Base-by-base conservation (phyloP, 2,329 filamentous ascomycete species). In the Pestalotiopsis sp. region DNA sequence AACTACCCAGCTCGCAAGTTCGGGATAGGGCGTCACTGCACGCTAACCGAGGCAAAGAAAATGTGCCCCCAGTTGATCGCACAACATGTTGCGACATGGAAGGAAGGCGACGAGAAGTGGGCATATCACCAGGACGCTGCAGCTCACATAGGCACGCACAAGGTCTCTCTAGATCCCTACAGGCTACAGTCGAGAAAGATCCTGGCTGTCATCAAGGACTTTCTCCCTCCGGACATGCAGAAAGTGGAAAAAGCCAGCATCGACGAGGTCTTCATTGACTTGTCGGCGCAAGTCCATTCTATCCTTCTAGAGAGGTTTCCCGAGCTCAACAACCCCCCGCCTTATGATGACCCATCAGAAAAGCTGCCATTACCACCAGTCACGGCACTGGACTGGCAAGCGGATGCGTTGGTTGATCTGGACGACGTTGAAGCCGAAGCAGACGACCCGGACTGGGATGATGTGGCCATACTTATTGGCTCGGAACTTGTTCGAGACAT, bases 11-110 rank as follows among this genome's bases (percentile, higher is more conserved):
- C 95, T 4, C 90, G 96, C 17, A 87, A 88, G 9, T 95, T 89
- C 75, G 94, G 93, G 2, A 90, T 99, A 66, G 91, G 86, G 59
- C 86, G 95, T 41, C 93, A 97, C 82, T 91, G 95, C 71, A 92
- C 90, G 9, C 87, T 93, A 57, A 85, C 85, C 3, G 96, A 98
- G 76, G 96, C 96, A 20, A 91, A 90, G 80, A 95, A 95, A 79
- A 84, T 93, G 71, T 99, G 96, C 75, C 95, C 95, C 0, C 85
- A 92, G 14, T 85, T 99, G 38, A 90, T 97, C 68, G 84, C 93
- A 66, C 95, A 98, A 80, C 96, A 99, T 79, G 96, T 98, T 20
- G 95, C 94, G 58, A 98, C 95, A 4, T 98, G 95, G 91, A 91
- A 93, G 75, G 95, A 97, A 78, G 95, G 95, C 0, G 93, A 98